phyloP scores from a whole-genome alignment of 2,329 filamentous ascomycete genomes.

The Onygenales sp. region DNA sequence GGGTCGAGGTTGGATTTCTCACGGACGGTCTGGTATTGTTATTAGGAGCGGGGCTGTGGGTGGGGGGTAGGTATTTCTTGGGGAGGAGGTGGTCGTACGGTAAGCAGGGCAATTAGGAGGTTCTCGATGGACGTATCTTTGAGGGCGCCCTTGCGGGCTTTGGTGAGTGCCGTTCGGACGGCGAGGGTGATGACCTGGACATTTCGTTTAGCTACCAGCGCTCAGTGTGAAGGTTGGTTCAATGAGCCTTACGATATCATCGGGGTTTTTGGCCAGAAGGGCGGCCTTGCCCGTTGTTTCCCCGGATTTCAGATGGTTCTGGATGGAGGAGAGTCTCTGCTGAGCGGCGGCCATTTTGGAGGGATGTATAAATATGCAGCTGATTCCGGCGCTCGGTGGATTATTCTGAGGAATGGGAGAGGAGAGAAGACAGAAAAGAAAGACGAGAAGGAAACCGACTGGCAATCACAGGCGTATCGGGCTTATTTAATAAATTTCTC shows the following conservation, averaged over 20 bases:
- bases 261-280: slow-evolving; percentile 26
- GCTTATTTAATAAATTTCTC: neutral
- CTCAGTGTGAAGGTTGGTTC: neutral
- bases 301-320: slow-evolving; percentile 28
- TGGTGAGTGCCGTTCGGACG: slow-evolving; percentile 30
- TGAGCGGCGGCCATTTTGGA: slow-evolving; percentile 28
- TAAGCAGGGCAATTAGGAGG: slow-evolving; percentile 27
- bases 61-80: neutral
- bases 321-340: slow-evolving; percentile 31
- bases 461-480: neutral
- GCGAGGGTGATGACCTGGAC: slow-evolving; percentile 31
- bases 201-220: slow-evolving; percentile 2
- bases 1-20: slow-evolving; percentile 81
- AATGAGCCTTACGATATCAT: slow-evolving; percentile 28
- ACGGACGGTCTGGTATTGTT: slow-evolving; percentile 52
- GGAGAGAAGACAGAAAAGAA: neutral
- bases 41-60: neutral
- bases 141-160: slow-evolving; percentile 31
- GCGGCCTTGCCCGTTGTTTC: slow-evolving; percentile 20
- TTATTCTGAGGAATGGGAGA: neutral
- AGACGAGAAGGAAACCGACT: neutral
- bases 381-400: neutral
- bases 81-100: slow-evolving; percentile 16
- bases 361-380: neutral
- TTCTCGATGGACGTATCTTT: slow-evolving; percentile 29